phyloP scores from a whole-genome alignment of 192 early-diverging fungal genomes.

The Mortierella alpina region DNA sequence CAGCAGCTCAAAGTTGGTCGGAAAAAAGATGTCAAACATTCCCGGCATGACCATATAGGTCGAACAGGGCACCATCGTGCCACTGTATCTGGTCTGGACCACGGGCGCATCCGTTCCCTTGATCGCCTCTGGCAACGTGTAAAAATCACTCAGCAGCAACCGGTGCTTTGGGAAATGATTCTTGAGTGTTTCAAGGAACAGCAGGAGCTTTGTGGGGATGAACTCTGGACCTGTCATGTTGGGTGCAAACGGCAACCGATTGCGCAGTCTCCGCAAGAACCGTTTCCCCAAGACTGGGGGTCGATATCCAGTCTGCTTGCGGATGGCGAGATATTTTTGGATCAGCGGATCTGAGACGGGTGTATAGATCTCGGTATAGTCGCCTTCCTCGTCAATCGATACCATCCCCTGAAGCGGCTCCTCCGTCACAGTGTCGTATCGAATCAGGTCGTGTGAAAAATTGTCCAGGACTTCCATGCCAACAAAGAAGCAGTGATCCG shows the following conservation, averaged over 20 bases:
- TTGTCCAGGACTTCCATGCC: conserved; percentile 99
- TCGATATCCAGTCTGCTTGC: conserved; percentile 68
- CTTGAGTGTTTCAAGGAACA: conserved; percentile 81
- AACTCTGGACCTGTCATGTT: conserved; percentile 91
- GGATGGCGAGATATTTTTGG: conserved; percentile 70
- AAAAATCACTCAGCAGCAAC: conserved; percentile 92
- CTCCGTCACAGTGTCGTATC: conserved; percentile 80
- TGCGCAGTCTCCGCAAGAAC: conserved; percentile 64
- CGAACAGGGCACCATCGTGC: conserved; percentile 93
- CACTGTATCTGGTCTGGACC: conserved; percentile 92
- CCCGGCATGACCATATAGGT: conserved; percentile 98
- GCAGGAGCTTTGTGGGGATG: conserved; percentile 86
- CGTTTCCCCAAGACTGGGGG: conserved; percentile 68
- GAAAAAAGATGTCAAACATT: conserved; percentile 99
- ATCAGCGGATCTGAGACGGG: conserved; percentile 83
- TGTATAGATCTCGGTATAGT: conserved; percentile 90
- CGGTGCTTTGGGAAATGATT: conserved; percentile 87
- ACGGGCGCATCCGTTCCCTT: conserved; percentile 88
- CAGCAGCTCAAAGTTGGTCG: conserved; percentile 94
- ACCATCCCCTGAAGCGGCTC: conserved; percentile 87
- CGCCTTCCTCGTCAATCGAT: conserved; percentile 81
- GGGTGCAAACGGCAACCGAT: conserved; percentile 81
- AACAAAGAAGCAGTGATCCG: conserved; percentile 88
- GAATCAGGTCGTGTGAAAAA: conserved; percentile 94
- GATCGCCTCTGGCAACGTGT: conserved; percentile 83